phyloP scores from a whole-genome alignment of 768 basidiomycete species.

The Kwoniella shandongensis region DNA sequence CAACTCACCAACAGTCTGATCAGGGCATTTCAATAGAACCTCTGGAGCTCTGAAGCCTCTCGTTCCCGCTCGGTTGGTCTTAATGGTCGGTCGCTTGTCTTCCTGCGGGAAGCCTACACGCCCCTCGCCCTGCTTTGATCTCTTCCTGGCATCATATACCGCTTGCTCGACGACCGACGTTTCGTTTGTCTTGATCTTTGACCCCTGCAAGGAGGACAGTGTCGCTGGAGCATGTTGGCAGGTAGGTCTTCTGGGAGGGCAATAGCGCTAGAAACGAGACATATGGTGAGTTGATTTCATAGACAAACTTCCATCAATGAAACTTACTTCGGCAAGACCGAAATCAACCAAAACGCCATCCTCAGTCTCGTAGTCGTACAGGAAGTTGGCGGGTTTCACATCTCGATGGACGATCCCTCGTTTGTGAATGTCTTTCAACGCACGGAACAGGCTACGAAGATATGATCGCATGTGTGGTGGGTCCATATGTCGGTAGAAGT shows the following conservation, averaged over 20 bases:
- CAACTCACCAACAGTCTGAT: conserved; percentile 81
- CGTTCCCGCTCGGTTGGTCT: conserved; percentile 95
- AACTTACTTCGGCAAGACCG: conserved; percentile 84
- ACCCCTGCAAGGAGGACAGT: conserved; percentile 68
- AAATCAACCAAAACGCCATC: conserved; percentile 90
- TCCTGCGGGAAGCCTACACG: conserved; percentile 49
- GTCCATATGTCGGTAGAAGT: conserved; percentile 74
- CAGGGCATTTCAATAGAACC: conserved; percentile 87
- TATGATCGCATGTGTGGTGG: conserved; percentile 78
- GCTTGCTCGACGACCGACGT: conserved; percentile 54
- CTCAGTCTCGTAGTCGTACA: conserved; percentile 81
- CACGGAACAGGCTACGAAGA: conserved; percentile 86
- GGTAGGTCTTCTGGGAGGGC: conserved; percentile 38
- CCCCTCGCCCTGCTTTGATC: conserved; percentile 41
- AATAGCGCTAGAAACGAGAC: conserved; percentile 42
- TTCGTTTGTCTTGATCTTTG: conserved; percentile 57
- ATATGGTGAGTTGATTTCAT: not conserved
- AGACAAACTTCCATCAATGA: not conserved
- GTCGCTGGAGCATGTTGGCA: conserved; percentile 79
- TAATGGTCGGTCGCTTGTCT: conserved; percentile 64
- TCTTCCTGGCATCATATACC: conserved; percentile 48
- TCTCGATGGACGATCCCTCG: conserved; percentile 91
- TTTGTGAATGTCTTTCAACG: conserved; percentile 80
- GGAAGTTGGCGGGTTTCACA: conserved; percentile 96
- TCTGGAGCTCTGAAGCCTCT: conserved; percentile 96